Percentiles rank a stretch among this genome's conserved stretches.
These are phyloP conservation scores for Salvia splendens DNA, from an alignment of 257 asterid genomes.

Conservation along the genomic window DNA sequence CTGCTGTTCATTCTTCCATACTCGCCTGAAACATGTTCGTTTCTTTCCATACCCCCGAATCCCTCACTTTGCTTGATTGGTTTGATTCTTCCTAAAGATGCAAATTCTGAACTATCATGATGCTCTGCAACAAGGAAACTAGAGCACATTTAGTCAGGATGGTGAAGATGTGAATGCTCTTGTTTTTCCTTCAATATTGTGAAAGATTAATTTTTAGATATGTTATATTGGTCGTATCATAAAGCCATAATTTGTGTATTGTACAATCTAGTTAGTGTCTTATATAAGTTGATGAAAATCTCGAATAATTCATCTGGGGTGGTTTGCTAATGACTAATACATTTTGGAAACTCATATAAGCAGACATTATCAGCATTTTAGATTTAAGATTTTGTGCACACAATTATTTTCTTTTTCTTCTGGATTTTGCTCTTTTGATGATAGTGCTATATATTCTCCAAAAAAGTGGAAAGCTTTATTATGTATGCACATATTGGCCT, in stretches of 20 bases:
- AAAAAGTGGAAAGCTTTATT: no score
- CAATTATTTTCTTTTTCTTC: no score
- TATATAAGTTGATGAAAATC: no score
- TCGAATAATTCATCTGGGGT: no score
- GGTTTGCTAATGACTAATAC: no score
- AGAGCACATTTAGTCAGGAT: background rate
- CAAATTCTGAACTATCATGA: slow-evolving; percentile 57
- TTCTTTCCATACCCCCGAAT: slow-evolving; percentile 75
- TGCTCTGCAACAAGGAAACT: slow-evolving; percentile 20
- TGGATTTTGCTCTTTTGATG: no score
- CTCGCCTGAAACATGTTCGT: slow-evolving; percentile 67
- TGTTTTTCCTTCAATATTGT: background rate
- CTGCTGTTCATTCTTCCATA: slow-evolving; percentile 81
- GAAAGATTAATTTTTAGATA: background rate
- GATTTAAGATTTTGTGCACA: no score
- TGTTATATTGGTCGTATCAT: background rate
- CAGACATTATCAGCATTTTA: no score
- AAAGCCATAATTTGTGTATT: background rate
- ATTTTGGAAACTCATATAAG: no score
- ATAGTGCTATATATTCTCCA: no score
- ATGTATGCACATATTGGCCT: no score
- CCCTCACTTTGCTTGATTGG: slow-evolving; percentile 76
- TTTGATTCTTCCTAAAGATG: slow-evolving; percentile 81
- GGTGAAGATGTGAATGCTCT: background rate
- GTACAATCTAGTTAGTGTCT: slow-evolving; percentile 3